Evolutionary conservation across 139 green algal species (phyloP), one percentile per base, ranked within the genome.

Genomic region (Chlamydomonas incerta): DNA sequence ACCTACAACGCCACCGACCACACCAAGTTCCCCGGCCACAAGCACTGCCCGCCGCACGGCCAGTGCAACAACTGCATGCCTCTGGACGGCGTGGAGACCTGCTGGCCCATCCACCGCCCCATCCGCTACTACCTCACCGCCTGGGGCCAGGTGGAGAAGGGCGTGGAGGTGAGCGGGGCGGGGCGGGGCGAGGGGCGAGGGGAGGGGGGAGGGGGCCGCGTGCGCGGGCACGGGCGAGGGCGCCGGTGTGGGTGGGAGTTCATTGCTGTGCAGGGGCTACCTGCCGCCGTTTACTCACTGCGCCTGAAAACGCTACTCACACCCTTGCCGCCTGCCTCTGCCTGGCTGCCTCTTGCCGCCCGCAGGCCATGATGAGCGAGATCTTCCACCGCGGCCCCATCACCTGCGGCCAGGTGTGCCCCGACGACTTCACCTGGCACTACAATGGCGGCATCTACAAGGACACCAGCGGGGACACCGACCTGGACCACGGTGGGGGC

Each of bases 61-160:
- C 60, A 76, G 50, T 92, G 86, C 86, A 57, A 75, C 28, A 92
- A 92, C 90, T 94, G 91, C 89, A 94, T 92, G 90, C 90, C 88
- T 10, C 55, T 75, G 2, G 46, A 80, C 46, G 68, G n/a, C 46
- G 69, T 67, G 58, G 74, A 90, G n/a, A 82, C 46, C 23, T 93
- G 88, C 88, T 92, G 90, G 90, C 29, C 82, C 10, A 74, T 92
- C n/a, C 57, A 88, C 52, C 50, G 84, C 24, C 86, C 86, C 26
- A 65, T 92, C 26, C 83, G 71, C 28, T 91, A 92, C 86, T 90
- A 83, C 82, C 66, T 90, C 24, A 83, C 58, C 21, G n/a, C 80
- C 20, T 85, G 80, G 80, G 80, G 80, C 46, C 58, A 85, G 21
- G 50, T 85, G 63, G 77, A 83, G 29, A 66, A 65, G 77, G 37